phyloP scores from a whole-genome alignment of 2,329 filamentous ascomycete species.

The Magnaporthales sp. region DNA sequence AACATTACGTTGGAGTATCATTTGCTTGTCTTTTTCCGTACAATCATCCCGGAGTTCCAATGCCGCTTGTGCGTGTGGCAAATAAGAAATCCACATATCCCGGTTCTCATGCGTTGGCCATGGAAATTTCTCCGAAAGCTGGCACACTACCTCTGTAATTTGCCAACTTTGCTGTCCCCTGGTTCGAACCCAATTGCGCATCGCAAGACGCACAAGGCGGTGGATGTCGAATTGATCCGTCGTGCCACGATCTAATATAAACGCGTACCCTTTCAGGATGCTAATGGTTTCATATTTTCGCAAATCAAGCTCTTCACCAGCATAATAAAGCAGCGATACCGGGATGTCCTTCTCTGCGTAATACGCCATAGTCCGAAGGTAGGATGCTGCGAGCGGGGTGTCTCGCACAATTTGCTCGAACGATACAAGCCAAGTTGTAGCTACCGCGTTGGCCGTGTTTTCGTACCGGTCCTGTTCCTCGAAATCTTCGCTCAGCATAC shows the following conservation, averaged over 20 bases:
- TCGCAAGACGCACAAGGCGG: constrained; percentile 20
- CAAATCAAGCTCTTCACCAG: constrained; percentile 8
- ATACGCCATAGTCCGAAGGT: constrained; percentile 19
- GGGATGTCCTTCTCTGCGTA: constrained; percentile 22
- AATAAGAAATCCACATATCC: constrained; percentile 15
- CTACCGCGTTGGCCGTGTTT: constrained; percentile 8
- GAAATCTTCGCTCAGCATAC: constrained; percentile 11
- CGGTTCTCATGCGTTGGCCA: constrained; percentile 11
- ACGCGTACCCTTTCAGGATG: constrained; percentile 19
- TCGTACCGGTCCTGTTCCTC: no score
- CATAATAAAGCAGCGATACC: constrained; percentile 13
- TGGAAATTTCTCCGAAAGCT: constrained; percentile 10
- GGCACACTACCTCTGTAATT: constrained; percentile 7
- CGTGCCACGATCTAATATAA: constrained; percentile 17
- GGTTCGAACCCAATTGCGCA: no score
- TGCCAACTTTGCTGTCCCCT: constrained; percentile 7
- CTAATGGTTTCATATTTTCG: constrained; percentile 16
- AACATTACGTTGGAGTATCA: no score
- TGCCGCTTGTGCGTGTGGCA: constrained; percentile 13
- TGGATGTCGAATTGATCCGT: constrained; percentile 19
- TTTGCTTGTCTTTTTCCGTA: no score
- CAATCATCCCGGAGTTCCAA: no score
- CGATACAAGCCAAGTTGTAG: constrained; percentile 12
- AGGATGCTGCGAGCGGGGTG: no score
- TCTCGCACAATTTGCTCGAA: constrained; percentile 10